Conservation (phyloP, 805 yeast species). For the Yamadazyma takamatsuzukensis region DNA sequence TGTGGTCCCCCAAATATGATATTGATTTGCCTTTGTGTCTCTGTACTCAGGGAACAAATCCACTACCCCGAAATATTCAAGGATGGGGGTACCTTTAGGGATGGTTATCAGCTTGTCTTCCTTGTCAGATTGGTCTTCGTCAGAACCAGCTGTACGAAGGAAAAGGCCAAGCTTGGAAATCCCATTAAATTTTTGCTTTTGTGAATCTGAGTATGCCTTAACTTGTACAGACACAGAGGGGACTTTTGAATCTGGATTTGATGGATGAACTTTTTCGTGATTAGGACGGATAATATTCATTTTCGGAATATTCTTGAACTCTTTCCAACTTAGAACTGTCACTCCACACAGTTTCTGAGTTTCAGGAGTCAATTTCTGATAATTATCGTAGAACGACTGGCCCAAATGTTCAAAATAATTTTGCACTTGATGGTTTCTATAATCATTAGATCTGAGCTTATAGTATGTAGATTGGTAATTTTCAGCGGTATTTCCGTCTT, state of each 20-base stretch:
- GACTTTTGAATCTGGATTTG: slow-evolving; percentile 21
- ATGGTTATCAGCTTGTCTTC: slow-evolving; percentile 19
- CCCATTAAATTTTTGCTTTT: slow-evolving; percentile 61
- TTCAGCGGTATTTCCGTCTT: slow-evolving; percentile 39
- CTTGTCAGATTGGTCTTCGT: slow-evolving; percentile 14
- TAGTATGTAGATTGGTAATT: slow-evolving; percentile 52
- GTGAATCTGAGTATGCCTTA: slow-evolving; percentile 55
- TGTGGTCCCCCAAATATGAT: slow-evolving; percentile 67
- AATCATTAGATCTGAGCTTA: slow-evolving; percentile 44
- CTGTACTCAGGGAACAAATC: slow-evolving; percentile 63
- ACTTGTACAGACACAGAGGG: slow-evolving; percentile 42
- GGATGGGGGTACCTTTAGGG: slow-evolving; percentile 47
- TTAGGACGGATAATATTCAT: slow-evolving; percentile 32
- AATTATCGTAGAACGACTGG: slow-evolving; percentile 10
- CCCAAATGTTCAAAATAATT: slow-evolving; percentile 21
- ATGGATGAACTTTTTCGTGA: slow-evolving; percentile 25
- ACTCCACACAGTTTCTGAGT: slow-evolving; percentile 8
- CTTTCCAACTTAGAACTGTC: slow-evolving; percentile 20
- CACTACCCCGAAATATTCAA: slow-evolving; percentile 71
- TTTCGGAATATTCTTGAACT: slow-evolving; percentile 26
- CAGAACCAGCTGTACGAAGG: too few relatives aligned
- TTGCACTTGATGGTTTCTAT: slow-evolving; percentile 33
- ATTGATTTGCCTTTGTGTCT: slow-evolving; percentile 69
- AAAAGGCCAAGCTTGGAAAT: slow-evolving; percentile 66
- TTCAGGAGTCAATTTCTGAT: slow-evolving; percentile 1